These are phyloP conservation scores for Bothriochloa decipiens DNA, from an alignment of 176 grass and related monocot species.

Conservation along the genomic window DNA sequence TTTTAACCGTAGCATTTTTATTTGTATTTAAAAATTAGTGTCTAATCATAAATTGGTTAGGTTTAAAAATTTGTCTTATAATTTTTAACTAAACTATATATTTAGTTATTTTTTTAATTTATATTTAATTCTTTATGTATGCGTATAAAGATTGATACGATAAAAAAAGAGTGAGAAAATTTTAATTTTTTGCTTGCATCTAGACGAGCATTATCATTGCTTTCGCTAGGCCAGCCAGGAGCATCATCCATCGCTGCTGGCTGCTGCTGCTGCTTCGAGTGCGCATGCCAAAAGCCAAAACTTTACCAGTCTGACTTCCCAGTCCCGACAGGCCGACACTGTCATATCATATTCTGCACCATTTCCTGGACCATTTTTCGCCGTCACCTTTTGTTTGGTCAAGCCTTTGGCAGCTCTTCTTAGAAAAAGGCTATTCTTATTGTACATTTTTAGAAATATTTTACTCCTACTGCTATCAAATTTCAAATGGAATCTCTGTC, in stretches of 20 bases:
- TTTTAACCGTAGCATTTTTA: too few species aligned
- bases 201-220: neutral
- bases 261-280: neutral
- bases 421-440: neutral
- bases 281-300: slow-evolving; percentile 40
- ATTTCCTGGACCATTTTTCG: neutral
- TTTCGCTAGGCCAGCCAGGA: neutral
- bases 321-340: slow-evolving; percentile 8
- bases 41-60: too few species aligned
- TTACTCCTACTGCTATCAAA: too few species aligned
- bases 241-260: neutral
- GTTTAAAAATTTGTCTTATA: too few species aligned
- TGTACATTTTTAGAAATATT: neutral
- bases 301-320: neutral
- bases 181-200: too few species aligned
- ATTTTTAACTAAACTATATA: too few species aligned
- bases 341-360: neutral
- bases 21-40: too few species aligned
- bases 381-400: neutral
- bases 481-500: too few species aligned
- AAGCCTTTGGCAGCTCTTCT: neutral
- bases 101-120: too few species aligned
- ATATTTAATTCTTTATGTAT: too few species aligned
- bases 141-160: too few species aligned
- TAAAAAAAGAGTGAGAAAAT: too few species aligned